These are phyloP conservation scores for Coniferiporia sulphurascens DNA, from an alignment of 1,284 basidiomycete species.

Conservation along the genomic window DNA sequence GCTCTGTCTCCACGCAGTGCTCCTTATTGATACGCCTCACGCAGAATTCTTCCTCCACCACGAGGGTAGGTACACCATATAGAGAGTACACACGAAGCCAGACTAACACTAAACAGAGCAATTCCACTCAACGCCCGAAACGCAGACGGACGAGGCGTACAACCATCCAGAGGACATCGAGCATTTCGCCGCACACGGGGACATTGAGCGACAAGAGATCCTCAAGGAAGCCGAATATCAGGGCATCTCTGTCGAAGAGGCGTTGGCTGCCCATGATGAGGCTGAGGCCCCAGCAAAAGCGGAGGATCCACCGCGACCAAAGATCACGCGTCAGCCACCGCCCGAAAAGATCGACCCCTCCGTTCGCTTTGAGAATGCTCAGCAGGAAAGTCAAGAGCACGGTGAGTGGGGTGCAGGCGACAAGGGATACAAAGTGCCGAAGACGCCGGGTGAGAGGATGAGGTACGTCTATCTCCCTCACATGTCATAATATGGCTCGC, in stretches of 20 bases:
- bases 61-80: slow-evolving; percentile 61
- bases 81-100: not conserved
- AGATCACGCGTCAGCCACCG: slow-evolving; percentile 50
- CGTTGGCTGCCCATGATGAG: slow-evolving; percentile 45
- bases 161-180: slow-evolving; percentile 88
- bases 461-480: slow-evolving; percentile 39
- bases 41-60: slow-evolving; percentile 88
- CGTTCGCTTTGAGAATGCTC: slow-evolving; percentile 52
- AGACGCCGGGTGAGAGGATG: slow-evolving; percentile 62
- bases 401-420: slow-evolving; percentile 71
- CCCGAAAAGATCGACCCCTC: slow-evolving; percentile 64
- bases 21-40: slow-evolving; percentile 5
- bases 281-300: slow-evolving; percentile 20
- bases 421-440: slow-evolving; percentile 71
- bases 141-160: slow-evolving; percentile 94
- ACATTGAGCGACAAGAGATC: slow-evolving; percentile 85
- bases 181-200: slow-evolving; percentile 84
- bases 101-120: slow-evolving; percentile 47
- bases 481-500: not conserved
- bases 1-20: slow-evolving; percentile 1
- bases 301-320: slow-evolving; percentile 31
- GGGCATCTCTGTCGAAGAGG: slow-evolving; percentile 73
- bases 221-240: slow-evolving; percentile 78
- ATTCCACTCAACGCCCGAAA: slow-evolving; percentile 94
- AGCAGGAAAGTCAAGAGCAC: slow-evolving; percentile 43